Base-by-base conservation (phyloP, 768 basidiomycete species). In the Russula sp. region DNA sequence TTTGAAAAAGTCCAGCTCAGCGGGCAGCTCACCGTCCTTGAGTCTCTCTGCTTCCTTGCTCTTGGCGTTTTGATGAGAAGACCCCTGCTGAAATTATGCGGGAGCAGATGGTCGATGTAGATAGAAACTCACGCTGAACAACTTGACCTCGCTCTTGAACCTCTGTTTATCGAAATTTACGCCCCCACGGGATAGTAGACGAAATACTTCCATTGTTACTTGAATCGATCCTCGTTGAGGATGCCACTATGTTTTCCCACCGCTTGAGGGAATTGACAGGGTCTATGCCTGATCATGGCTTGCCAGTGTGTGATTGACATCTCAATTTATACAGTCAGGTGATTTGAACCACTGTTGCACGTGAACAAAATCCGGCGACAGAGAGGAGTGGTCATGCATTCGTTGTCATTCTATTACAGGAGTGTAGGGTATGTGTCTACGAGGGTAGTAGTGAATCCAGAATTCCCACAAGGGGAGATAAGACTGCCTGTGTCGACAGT, bases 1-100 rank as follows among this genome's bases (percentile, higher is more conserved):
- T 69, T 88, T 93, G 77, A 98, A 98, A 74, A 96, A 95, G 73
- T 98, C 93, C 7, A 98, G 80, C 69, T 89, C 91, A 2, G 78
- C 68, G 1, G 89, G 94, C 50, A 94, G 80, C 61, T 82, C 82
- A 9, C 75, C 77, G n/a, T 75, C 75, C n/a, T 70, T 69, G 2
- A 61, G 67, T 57, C 62, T 71, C 11, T 69, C 61, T 16, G 63
- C 64, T 35, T 71, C 60, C 65, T 66, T 70, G 37, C 63, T 63
- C 62, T 71, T 68, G 70, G 65, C 68, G 63, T 67, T 40, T 61
- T 57, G 70, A 31, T 57, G 48, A 34, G 58, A 69, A 61, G 69
- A 40, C 67, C 69, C 73, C 76, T 77, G 42, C 20, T 57, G 35
- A 16, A 31, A 44, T 51, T 62, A 18, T 48, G 55, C 71, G 16